These are phyloP conservation scores for Letharia columbiana DNA, from an alignment of 495 filamentous ascomycete genomes.

Conservation along the genomic window DNA sequence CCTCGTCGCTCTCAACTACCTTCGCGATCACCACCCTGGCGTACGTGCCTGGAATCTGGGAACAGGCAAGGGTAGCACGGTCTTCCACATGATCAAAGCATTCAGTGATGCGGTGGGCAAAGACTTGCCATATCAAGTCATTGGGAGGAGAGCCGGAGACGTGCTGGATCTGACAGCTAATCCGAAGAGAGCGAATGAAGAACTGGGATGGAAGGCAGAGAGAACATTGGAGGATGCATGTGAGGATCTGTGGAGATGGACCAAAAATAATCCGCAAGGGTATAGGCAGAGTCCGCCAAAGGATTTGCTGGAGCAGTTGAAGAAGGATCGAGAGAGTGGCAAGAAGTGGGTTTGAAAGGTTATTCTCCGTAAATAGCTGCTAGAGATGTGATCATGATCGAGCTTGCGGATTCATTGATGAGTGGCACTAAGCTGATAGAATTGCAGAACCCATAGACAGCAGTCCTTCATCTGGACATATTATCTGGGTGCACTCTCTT, in stretches of 20 bases:
- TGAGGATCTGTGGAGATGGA: conserved; percentile 91
- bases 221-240: conserved; percentile 86
- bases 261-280: conserved; percentile 87
- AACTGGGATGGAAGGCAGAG: conserved; percentile 89
- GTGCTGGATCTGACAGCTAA: conserved; percentile 93
- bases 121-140: conserved; percentile 80
- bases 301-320: conserved; percentile 65
- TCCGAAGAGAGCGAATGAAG: conserved; percentile 73
- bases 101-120: conserved; percentile 81
- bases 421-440: not conserved
- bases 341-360: conserved; percentile 3
- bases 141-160: conserved; percentile 73
- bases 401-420: not conserved
- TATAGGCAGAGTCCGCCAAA: conserved; percentile 86
- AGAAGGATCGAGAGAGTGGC: conserved; percentile 39
- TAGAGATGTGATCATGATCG: not conserved
- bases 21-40: conserved; percentile 80
- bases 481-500: not conserved
- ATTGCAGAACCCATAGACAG: not conserved
- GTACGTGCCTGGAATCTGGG: conserved; percentile 96
- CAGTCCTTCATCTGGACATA: not conserved
- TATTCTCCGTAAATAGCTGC: not conserved
- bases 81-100: conserved; percentile 94
- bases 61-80: conserved; percentile 89
- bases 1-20: conserved; percentile 83